Evolutionary conservation across 2,329 filamentous ascomycete species (phyloP).

Genomic region (Didymella glomerata): DNA sequence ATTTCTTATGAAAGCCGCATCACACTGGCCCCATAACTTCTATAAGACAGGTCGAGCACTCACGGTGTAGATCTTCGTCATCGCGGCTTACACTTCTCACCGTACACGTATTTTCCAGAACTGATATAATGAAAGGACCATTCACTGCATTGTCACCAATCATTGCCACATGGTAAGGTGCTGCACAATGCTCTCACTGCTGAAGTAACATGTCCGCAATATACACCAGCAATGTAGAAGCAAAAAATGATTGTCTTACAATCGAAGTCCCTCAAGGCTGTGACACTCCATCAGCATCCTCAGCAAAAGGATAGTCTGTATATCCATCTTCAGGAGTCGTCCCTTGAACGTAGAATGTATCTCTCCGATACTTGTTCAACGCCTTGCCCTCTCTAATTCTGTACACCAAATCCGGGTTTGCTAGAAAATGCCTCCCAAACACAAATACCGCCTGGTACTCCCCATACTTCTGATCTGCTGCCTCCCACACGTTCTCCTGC

Average conservation of each 20-base stretch:
- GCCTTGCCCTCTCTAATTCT: background rate
- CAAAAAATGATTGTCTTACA: background rate
- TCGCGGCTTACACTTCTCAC: background rate
- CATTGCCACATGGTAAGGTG: no score
- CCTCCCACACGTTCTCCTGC: slow-evolving; percentile 41
- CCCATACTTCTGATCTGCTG: slow-evolving; percentile 48
- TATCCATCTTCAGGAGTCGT: slow-evolving; percentile 9
- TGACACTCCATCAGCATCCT: background rate
- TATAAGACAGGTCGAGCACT: background rate
- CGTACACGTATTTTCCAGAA: no score
- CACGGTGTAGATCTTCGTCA: background rate
- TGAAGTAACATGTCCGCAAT: no score
- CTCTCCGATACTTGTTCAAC: slow-evolving; percentile 12
- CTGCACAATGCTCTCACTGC: no score
- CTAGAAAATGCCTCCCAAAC: slow-evolving; percentile 56
- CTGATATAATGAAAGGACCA: no score
- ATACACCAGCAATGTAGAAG: no score
- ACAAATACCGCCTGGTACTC: slow-evolving; percentile 52
- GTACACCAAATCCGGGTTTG: slow-evolving; percentile 51
- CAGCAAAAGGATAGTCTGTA: slow-evolving; percentile 14
- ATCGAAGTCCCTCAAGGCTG: background rate
- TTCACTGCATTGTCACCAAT: no score
- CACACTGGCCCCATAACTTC: background rate
- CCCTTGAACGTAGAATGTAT: slow-evolving; percentile 14
- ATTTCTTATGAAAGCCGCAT: background rate